Base-by-base conservation (phyloP, 495 filamentous ascomycete genomes). In the Lindgomyces ingoldianus region DNA sequence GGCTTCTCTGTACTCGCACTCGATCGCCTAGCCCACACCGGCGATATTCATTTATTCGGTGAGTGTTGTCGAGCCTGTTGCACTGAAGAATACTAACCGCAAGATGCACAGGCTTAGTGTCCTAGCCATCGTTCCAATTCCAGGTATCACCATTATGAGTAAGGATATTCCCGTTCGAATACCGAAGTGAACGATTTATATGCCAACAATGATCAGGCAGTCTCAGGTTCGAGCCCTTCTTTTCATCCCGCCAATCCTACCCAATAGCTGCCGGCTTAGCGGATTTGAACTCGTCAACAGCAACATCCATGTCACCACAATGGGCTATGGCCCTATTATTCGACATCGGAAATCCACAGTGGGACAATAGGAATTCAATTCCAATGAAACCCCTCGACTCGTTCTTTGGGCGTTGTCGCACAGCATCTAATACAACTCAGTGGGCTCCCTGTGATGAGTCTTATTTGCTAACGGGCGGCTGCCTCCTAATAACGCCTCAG, bases 111-210 rank as follows among this genome's bases (percentile, higher is more conserved):
- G 45, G 6, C 45, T 48, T 24, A 8, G 45, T 48, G 4, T 48
- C 6, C 45, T 48, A n/a, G 45, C 18, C 6, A n/a, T 48, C 18
- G 22, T 48, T 18, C 45, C 45, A 24, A 18, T 48, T 48, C 45
- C 45, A 8, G 45, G 45, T 9, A 48, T 48, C n/a, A 24, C 22
- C 18, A 48, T 48, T n/a, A 48, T 48, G 45, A 48, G 45, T 48
- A 48, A 6, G 6, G 9, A n/a, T n/a, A 4, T 9, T 48, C 6
- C 22, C n/a, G 6, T 8, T 9, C n/a, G 6, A 18, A 8, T n/a
- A 48, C 45, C 22, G n/a, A 18, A 19, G 22, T 48, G 6, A 6
- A n/a, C n/a, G n/a, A n/a, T 18, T n/a, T 48, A 4, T 19, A n/a
- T 6, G n/a, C 45, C 18, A 18, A 48, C 45, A 18, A 48, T 48